A percentile compares a stretch with the other conserved stretches of the same genome.
phyloP scores from a whole-genome alignment of 306 rosid genomes.

The Gastrolobium bilobum region DNA sequence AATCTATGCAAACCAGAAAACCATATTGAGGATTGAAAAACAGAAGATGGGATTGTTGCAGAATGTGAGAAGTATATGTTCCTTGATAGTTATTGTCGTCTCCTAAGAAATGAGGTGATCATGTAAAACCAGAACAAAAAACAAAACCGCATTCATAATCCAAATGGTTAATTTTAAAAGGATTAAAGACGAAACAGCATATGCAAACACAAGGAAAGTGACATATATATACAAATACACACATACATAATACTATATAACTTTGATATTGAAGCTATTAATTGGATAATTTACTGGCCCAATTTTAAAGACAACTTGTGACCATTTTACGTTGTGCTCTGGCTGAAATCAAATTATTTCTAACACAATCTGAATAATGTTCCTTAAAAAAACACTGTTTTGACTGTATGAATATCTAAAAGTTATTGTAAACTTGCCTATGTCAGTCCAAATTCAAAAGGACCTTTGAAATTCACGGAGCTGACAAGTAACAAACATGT shows the following conservation, averaged over 20 bases:
- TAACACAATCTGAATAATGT: no score
- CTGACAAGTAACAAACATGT: slow-evolving; percentile 20
- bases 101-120: slow-evolving; percentile 16
- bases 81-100: slow-evolving; percentile 47
- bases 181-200: slow-evolving; percentile 44
- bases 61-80: slow-evolving; percentile 15
- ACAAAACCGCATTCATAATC: slow-evolving; percentile 22
- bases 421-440: neutral
- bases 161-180: neutral
- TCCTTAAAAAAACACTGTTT: slow-evolving; percentile 15
- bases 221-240: neutral
- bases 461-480: slow-evolving; percentile 8
- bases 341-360: no score
- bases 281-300: no score
- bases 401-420: neutral
- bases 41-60: slow-evolving; percentile 35
- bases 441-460: slow-evolving; percentile 3
- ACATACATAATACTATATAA: neutral
- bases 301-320: no score
- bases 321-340: no score
- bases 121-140: slow-evolving; percentile 39
- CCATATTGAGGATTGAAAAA: neutral
- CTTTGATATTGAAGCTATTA: no score
- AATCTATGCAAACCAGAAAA: slow-evolving; percentile 16
- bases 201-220: slow-evolving; percentile 32